These are phyloP conservation scores for Leccinum subgranulosum DNA, from an alignment of 768 basidiomycete species.

Conservation along the genomic window DNA sequence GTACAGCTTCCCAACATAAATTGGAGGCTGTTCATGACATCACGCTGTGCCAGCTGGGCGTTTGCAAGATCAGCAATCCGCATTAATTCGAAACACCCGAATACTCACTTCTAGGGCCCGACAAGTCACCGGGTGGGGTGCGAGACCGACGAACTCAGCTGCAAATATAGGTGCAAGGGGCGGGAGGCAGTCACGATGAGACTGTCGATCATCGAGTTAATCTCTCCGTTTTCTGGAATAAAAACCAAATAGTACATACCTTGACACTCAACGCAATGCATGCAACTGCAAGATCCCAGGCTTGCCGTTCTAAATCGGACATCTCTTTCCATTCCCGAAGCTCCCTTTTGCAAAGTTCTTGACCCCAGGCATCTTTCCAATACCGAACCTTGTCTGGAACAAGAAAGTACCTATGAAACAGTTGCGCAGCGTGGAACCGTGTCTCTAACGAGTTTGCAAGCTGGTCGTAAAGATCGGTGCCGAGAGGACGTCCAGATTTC, in stretches of 20 bases:
- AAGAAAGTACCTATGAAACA: slow-evolving; percentile 57
- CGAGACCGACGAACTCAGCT: slow-evolving; percentile 47
- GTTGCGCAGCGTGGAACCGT: slow-evolving; percentile 60
- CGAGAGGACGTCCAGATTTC: neutral
- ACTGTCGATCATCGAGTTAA: slow-evolving; percentile 32
- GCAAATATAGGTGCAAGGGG: slow-evolving; percentile 54
- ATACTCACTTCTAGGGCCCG: slow-evolving; percentile 52
- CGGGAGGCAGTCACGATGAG: slow-evolving; percentile 59
- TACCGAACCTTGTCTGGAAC: slow-evolving; percentile 25
- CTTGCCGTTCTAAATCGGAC: slow-evolving; percentile 28
- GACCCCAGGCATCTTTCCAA: slow-evolving; percentile 8
- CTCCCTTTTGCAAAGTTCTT: neutral
- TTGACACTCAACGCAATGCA: slow-evolving; percentile 63
- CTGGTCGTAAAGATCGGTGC: slow-evolving; percentile 45
- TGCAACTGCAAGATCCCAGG: slow-evolving; percentile 58
- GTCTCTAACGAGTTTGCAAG: slow-evolving; percentile 53
- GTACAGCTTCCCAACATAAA: slow-evolving; percentile 55
- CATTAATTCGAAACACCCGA: neutral
- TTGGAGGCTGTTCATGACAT: slow-evolving; percentile 45
- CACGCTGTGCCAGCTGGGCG: slow-evolving; percentile 51
- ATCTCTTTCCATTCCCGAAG: neutral
- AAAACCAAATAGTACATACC: slow-evolving; percentile 31
- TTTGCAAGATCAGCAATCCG: neutral
- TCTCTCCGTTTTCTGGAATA: neutral
- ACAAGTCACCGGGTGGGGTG: slow-evolving; percentile 44